A percentile compares a stretch with the other conserved stretches of the same genome.
These are phyloP conservation scores for Coccomyxa sp. DNA, from an alignment of 139 green algal genomes.

Conservation along the genomic window DNA sequence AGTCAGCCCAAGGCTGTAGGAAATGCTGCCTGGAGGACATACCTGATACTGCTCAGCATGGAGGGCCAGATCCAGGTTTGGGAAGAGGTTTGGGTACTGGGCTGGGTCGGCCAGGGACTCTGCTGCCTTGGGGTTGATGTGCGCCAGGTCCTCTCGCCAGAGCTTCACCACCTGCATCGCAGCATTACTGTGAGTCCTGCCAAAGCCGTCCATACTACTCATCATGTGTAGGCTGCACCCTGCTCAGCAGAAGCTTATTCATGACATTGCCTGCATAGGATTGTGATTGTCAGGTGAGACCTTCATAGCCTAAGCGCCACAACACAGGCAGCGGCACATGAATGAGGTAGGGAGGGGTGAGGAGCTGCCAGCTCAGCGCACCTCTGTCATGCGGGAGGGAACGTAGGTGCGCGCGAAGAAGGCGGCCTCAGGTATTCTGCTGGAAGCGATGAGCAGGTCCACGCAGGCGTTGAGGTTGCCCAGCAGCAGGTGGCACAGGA, in stretches of 20 bases:
- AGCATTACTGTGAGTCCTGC: background rate
- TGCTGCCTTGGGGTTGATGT: constrained; percentile 93
- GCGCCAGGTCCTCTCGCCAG: constrained; percentile 89
- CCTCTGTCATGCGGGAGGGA: constrained; percentile 66
- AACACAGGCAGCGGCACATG: too few relatives aligned
- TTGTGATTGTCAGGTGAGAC: too few relatives aligned
- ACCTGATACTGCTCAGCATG: constrained; percentile 51
- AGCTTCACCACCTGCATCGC: constrained; percentile 51
- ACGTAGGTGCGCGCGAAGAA: constrained; percentile 94
- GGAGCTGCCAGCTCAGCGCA: too few relatives aligned
- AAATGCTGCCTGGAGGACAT: too few relatives aligned
- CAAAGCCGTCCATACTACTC: background rate
- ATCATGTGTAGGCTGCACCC: too few relatives aligned
- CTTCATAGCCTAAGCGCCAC: too few relatives aligned
- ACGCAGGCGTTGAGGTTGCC: constrained; percentile 75
- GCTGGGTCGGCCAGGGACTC: constrained; percentile 92
- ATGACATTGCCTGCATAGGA: too few relatives aligned
- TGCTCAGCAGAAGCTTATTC: too few relatives aligned
- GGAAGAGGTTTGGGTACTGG: constrained; percentile 97
- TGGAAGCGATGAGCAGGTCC: constrained; percentile 61
- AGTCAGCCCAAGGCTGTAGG: too few relatives aligned
- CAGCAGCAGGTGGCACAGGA: constrained; percentile 85
- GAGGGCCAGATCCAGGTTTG: constrained; percentile 75
- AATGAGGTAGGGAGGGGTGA: too few relatives aligned
- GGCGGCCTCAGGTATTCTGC: constrained; percentile 89